phyloP scores from a whole-genome alignment of 83 land plant species.

The Thuja plicata region DNA sequence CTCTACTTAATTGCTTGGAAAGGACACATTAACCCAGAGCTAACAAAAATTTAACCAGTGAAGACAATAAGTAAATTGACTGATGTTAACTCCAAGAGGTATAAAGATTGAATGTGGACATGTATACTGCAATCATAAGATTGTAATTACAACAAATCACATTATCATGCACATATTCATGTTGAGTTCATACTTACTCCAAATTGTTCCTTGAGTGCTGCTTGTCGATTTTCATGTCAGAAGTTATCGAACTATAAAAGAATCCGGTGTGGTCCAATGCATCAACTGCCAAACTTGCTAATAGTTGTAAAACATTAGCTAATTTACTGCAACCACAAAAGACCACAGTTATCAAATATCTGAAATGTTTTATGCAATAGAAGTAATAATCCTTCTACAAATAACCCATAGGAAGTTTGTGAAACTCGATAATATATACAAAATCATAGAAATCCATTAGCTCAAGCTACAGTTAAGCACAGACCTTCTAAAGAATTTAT shows the following conservation, averaged over 20 bases:
- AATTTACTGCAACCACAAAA: constrained; percentile 58
- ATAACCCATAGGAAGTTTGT: not conserved
- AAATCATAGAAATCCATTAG: not conserved
- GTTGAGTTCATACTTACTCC: not conserved
- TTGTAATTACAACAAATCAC: not conserved
- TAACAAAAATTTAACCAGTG: not conserved
- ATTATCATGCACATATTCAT: not conserved
- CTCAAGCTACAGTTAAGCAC: not conserved
- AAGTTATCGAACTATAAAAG: constrained; percentile 63
- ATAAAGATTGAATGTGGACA: not conserved
- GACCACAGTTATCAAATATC: not conserved
- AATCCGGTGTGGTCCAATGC: constrained; percentile 83
- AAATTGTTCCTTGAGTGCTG: not conserved
- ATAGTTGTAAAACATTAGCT: constrained; percentile 65
- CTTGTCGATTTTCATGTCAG: constrained; percentile 19
- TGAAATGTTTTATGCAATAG: constrained; percentile 2
- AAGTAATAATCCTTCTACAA: constrained; percentile 2
- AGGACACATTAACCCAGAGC: not conserved
- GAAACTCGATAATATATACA: not conserved
- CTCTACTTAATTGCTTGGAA: not conserved
- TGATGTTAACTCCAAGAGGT: not conserved
- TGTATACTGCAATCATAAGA: not conserved
- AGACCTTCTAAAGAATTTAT: constrained; percentile 74
- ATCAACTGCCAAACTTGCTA: constrained; percentile 67
- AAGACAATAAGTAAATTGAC: not conserved